These are phyloP conservation scores for Apiospora kogelbergensis DNA, from an alignment of 2,329 filamentous ascomycete species.

Conservation along the genomic window DNA sequence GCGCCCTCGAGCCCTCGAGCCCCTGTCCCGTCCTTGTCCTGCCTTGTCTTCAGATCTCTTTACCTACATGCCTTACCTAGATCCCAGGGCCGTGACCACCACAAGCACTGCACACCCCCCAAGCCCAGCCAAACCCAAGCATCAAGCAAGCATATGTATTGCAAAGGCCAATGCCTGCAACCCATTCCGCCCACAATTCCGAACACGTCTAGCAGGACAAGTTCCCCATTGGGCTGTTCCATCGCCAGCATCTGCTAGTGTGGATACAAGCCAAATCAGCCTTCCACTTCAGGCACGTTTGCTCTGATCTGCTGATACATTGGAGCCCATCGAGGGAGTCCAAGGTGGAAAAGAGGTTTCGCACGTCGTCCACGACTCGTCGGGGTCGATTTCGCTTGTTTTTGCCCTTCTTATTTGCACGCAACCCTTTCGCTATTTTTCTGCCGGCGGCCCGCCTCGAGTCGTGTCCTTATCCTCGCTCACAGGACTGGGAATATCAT, in stretches of 20 bases:
- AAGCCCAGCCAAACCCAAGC: conserved; percentile 5
- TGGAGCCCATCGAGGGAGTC: background rate
- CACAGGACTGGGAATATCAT: background rate
- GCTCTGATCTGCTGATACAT: conserved; percentile 10
- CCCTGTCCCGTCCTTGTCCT: no score
- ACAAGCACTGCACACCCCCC: background rate
- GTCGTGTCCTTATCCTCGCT: background rate
- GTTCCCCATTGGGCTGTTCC: conserved; percentile 12
- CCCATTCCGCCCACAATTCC: conserved; percentile 8
- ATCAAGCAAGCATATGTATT: background rate
- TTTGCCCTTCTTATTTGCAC: background rate
- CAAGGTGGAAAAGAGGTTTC: background rate
- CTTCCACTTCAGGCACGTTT: conserved; percentile 2
- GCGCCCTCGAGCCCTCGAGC: background rate
- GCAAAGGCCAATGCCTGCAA: background rate
- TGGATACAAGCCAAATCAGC: conserved; percentile 14
- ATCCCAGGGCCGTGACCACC: background rate
- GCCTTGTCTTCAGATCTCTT: background rate
- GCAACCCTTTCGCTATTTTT: background rate
- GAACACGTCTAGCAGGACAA: conserved; percentile 12
- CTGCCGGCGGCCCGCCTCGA: background rate
- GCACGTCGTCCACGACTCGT: background rate
- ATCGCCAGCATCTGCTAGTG: conserved; percentile 3
- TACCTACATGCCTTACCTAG: background rate
- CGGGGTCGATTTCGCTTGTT: background rate